phyloP scores from a whole-genome alignment of 331 rosid genomes.

The Prunus yedoensis region DNA sequence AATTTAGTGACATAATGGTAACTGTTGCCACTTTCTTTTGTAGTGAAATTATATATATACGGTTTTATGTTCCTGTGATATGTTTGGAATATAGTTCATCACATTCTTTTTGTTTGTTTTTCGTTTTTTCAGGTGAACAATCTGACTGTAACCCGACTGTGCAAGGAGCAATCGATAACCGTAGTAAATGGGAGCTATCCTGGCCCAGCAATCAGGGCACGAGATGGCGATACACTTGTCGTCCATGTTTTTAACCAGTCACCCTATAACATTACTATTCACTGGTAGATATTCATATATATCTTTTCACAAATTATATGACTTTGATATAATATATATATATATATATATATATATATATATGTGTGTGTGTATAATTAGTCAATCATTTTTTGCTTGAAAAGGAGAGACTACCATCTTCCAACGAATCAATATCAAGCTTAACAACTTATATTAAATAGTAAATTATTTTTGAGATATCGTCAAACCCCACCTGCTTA shows the following conservation, averaged over 20 bases:
- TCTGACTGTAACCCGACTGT: constrained; percentile 22
- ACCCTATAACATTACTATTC: constrained; percentile 41
- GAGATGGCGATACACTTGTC: constrained; percentile 41
- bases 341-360: too few species aligned
- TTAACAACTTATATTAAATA: too few species aligned
- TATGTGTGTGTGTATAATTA: too few species aligned
- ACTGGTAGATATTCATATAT: constrained; percentile 29
- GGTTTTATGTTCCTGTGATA: not conserved
- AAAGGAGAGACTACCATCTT: not conserved
- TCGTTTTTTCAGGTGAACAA: constrained; percentile 32
- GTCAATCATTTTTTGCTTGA: too few species aligned
- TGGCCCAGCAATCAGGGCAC: constrained; percentile 38
- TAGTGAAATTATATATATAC: too few species aligned
- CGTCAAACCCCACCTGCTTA: too few species aligned
- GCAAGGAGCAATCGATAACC: constrained; percentile 36
- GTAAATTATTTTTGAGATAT: too few species aligned
- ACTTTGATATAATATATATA: too few species aligned
- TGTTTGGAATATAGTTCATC: not conserved
- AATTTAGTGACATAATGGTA: too few species aligned
- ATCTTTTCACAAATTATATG: too few species aligned
- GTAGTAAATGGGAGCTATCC: constrained; percentile 43
- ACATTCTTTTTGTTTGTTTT: not conserved
- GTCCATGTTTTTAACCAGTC: constrained; percentile 41
- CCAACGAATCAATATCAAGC: too few species aligned
- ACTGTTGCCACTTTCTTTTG: too few species aligned